These are phyloP conservation scores for Citrus sinensis DNA, from an alignment of 345 rosid genomes.

Conservation along the genomic window DVS_A1.0 CM039164.1:26523501-26524000, in stretches of 20 bases:
- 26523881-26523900: neutral
- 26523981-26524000: constrained; percentile 19
- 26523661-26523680: constrained; percentile 28
- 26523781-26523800: constrained; percentile 15
- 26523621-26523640: neutral
- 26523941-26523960: constrained; percentile 46
- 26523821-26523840: constrained; percentile 25
- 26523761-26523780: constrained; percentile 44
- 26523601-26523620: neutral
- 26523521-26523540: neutral
- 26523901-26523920: too few relatives aligned
- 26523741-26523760: constrained; percentile 18
- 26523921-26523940: constrained; percentile 26
- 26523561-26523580: neutral
- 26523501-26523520: too few relatives aligned
- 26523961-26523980: constrained; percentile 37
- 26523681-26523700: constrained; percentile 48
- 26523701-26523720: constrained; percentile 39
- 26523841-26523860: constrained; percentile 32
- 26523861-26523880: constrained; percentile 30
- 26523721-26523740: constrained; percentile 16
- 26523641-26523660: constrained; percentile 12
- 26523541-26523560: neutral
- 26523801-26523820: constrained; percentile 42
- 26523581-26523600: neutral